phyloP scores from a whole-genome alignment of 2,329 filamentous ascomycete species.

The Trichophyton simii region DNA sequence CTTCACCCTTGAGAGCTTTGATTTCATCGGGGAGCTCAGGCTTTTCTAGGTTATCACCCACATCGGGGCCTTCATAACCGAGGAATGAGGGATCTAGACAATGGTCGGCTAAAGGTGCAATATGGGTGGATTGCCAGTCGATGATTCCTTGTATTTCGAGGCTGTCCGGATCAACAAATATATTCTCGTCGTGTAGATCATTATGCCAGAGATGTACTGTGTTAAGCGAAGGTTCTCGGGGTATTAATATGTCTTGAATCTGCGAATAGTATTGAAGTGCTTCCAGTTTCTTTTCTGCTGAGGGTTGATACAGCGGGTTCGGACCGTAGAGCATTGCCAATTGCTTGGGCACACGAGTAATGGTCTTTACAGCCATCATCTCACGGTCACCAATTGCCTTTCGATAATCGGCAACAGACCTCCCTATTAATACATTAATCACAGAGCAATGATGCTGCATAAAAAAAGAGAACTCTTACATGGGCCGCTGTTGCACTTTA shows the following conservation, averaged over 20 bases:
- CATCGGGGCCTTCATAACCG: conserved; percentile 19
- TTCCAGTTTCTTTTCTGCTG: conserved; percentile 18
- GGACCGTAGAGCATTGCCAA: conserved; percentile 7
- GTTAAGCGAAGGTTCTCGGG: conserved; percentile 6
- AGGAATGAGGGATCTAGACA: conserved; percentile 20
- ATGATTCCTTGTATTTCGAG: conserved; percentile 21
- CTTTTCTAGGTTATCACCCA: conserved; percentile 16
- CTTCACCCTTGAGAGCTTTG: neutral
- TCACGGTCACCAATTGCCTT: conserved; percentile 6
- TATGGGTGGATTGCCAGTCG: conserved; percentile 23
- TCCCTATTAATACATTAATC: neutral
- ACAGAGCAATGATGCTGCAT: neutral
- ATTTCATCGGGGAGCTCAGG: conserved; percentile 11
- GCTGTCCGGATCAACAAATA: conserved; percentile 24
- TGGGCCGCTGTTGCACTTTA: conserved; percentile 6
- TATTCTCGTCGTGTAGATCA: conserved; percentile 21
- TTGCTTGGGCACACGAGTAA: conserved; percentile 6
- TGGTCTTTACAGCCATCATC: neutral
- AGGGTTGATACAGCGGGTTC: conserved; percentile 14
- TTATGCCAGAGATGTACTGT: conserved; percentile 20
- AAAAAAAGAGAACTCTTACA: conserved; percentile 1
- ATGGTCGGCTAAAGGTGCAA: conserved; percentile 22
- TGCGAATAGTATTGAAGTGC: conserved; percentile 16
- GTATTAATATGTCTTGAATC: conserved; percentile 7
- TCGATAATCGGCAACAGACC: conserved; percentile 1